Conservation (phyloP, 2,329 filamentous ascomycete species). For the Drechslerella dactyloides region DNA sequence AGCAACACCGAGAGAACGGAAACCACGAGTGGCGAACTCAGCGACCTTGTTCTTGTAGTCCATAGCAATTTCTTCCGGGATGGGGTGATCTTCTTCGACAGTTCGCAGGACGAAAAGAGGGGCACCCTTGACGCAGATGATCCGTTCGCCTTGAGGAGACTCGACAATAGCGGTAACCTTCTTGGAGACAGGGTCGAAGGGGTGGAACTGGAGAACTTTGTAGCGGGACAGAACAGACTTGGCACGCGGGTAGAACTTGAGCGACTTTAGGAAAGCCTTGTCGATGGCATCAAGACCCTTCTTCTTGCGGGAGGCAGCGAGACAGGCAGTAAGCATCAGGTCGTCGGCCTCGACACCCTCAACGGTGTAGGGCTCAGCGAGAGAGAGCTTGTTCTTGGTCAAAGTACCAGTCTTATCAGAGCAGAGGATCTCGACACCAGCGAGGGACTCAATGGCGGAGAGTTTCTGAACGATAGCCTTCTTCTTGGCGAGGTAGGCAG, state of each 20-base stretch:
- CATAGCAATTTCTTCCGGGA: constrained; percentile 76
- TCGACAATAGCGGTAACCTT: constrained; percentile 85
- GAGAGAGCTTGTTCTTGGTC: constrained; percentile 91
- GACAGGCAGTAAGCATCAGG: constrained; percentile 88
- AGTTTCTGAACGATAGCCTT: constrained; percentile 93
- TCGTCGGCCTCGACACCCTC: constrained; percentile 82
- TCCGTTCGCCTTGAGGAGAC: constrained; percentile 80
- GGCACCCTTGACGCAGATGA: constrained; percentile 89
- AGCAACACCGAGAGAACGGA: constrained; percentile 90
- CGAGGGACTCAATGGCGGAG: constrained; percentile 87
- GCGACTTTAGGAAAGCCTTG: constrained; percentile 89
- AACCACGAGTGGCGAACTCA: constrained; percentile 89
- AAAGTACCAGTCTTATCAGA: constrained; percentile 93
- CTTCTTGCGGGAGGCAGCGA: constrained; percentile 90
- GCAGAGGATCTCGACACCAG: constrained; percentile 91
- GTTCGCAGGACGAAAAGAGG: constrained; percentile 86
- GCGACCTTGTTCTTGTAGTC: constrained; percentile 92
- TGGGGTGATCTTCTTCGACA: constrained; percentile 81
- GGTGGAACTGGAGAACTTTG: constrained; percentile 81
- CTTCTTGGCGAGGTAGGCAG: constrained; percentile 88
- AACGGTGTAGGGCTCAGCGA: constrained; percentile 83
- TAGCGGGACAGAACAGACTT: constrained; percentile 82
- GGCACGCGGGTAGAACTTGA: constrained; percentile 80
- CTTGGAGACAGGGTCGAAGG: constrained; percentile 92
- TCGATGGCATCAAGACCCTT: constrained; percentile 95